Conservation (phyloP, 257 asterid genomes). For the Cordia subcordata region DNA sequence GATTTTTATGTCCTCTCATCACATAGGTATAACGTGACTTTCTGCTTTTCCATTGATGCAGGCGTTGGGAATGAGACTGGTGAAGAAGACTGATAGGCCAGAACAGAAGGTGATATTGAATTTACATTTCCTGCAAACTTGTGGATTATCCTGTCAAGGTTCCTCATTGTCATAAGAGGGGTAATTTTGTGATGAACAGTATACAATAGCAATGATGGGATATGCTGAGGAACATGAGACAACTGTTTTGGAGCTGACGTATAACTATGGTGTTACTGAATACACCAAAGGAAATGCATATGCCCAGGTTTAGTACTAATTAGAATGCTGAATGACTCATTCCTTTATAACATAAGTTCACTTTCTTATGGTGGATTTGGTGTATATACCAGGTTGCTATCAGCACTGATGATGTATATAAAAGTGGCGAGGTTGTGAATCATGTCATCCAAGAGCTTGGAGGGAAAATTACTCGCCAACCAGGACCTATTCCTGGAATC, state of each 20-base stretch:
- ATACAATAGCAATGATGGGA: slow-evolving; percentile 92
- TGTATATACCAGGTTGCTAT: slow-evolving; percentile 55
- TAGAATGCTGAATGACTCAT: background rate
- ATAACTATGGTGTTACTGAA: slow-evolving; percentile 92
- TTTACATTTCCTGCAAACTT: background rate
- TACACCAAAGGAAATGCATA: slow-evolving; percentile 96
- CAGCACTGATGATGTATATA: slow-evolving; percentile 83
- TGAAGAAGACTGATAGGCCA: slow-evolving; percentile 78
- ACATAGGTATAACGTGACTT: background rate
- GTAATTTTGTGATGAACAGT: slow-evolving; percentile 42
- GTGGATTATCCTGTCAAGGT: background rate
- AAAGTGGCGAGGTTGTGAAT: slow-evolving; percentile 84
- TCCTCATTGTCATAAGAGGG: background rate
- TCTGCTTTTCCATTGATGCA: slow-evolving; percentile 22
- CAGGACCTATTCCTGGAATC: slow-evolving; percentile 90
- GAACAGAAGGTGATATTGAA: slow-evolving; percentile 64
- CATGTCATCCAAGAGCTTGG: slow-evolving; percentile 80
- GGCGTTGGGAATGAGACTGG: slow-evolving; percentile 89
- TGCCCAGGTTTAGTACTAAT: slow-evolving; percentile 66
- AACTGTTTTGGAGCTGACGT: slow-evolving; percentile 79
- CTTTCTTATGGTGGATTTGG: slow-evolving; percentile 4
- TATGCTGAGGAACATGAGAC: slow-evolving; percentile 88
- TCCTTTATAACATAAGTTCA: background rate
- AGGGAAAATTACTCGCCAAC: slow-evolving; percentile 83
- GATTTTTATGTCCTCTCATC: background rate